phyloP scores from a whole-genome alignment of 2,329 filamentous ascomycete species.

The Gaeumannomyces tritici region DNA sequence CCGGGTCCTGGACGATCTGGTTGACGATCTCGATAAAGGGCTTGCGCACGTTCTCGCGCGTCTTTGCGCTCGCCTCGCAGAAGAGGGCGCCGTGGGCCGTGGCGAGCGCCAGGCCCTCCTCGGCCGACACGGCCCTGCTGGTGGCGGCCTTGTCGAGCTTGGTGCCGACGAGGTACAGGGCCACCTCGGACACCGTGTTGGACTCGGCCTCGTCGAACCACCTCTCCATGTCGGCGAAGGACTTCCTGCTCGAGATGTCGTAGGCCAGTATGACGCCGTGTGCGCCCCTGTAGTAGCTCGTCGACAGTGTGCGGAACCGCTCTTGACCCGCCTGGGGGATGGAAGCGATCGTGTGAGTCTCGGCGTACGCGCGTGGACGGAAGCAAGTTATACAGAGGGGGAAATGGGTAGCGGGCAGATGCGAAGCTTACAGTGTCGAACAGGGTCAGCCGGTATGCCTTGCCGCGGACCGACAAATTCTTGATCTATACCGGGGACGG shows the following conservation, averaged over 20 bases:
- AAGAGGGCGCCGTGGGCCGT: slow-evolving; percentile 34
- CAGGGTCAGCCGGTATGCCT: slow-evolving; percentile 40
- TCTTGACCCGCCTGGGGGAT: slow-evolving; percentile 31
- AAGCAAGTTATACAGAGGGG: no score
- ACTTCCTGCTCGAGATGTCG: slow-evolving; percentile 36
- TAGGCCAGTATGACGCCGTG: slow-evolving; percentile 40
- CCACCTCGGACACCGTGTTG: slow-evolving; percentile 37
- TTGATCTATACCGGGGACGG: slow-evolving; percentile 30
- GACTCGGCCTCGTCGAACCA: slow-evolving; percentile 45
- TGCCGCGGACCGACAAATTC: slow-evolving; percentile 40
- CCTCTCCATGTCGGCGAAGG: slow-evolving; percentile 39
- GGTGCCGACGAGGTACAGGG: slow-evolving; percentile 40
- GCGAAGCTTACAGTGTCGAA: slow-evolving; percentile 33
- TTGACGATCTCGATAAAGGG: slow-evolving; percentile 44
- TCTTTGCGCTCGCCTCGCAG: slow-evolving; percentile 45
- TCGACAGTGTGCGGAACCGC: slow-evolving; percentile 38
- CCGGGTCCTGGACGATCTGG: slow-evolving; percentile 33
- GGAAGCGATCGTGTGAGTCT: no score
- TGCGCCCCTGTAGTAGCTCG: slow-evolving; percentile 39
- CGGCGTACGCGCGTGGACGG: no score
- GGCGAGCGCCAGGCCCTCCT: slow-evolving; percentile 38
- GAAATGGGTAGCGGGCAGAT: no score
- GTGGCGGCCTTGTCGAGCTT: slow-evolving; percentile 38
- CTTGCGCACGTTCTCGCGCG: slow-evolving; percentile 37
- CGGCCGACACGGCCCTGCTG: slow-evolving; percentile 31